Conservation (phyloP, 139 green algal genomes). For the Tetraselmis chui region DNA sequence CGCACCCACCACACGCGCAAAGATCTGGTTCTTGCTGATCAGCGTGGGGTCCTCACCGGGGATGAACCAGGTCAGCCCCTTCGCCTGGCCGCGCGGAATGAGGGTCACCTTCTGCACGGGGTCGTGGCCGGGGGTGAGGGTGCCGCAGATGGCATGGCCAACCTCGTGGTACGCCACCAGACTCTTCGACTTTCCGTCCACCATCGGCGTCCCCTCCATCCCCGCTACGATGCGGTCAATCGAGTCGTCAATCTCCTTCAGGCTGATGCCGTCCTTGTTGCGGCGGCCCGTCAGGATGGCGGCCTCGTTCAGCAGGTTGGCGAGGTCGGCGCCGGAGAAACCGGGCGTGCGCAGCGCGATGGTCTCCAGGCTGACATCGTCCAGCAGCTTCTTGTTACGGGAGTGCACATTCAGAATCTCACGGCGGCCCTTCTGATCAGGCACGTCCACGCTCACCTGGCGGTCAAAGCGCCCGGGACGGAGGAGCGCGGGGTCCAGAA, state of each 20-base stretch:
- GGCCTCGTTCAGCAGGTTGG: constrained; percentile 99
- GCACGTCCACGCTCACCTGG: constrained; percentile 91
- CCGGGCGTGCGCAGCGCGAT: constrained; percentile 91
- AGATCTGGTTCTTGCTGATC: constrained; percentile 96
- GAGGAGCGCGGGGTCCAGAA: constrained; percentile 95
- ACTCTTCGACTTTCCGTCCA: constrained; percentile 93
- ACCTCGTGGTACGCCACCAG: constrained; percentile 98
- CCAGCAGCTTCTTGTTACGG: constrained; percentile 89
- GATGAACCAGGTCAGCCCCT: constrained; percentile 97
- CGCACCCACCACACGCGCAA: constrained; percentile 91
- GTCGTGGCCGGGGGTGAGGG: constrained; percentile 91
- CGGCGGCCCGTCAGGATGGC: constrained; percentile 93
- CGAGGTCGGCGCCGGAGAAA: constrained; percentile 89
- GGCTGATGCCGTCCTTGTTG: constrained; percentile 52
- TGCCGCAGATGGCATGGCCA: constrained; percentile 95
- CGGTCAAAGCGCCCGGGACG: constrained; percentile 95
- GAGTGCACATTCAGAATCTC: constrained; percentile 93
- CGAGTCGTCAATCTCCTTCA: constrained; percentile 91
- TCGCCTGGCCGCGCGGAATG: constrained; percentile 91
- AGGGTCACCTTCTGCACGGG: constrained; percentile 99
- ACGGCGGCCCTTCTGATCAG: constrained; percentile 89
- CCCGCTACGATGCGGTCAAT: constrained; percentile 94
- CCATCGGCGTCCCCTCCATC: constrained; percentile 97
- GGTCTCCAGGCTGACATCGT: constrained; percentile 92
- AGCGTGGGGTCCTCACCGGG: constrained; percentile 91